phyloP scores from a whole-genome alignment of 495 filamentous ascomycete species.

The Polyplosphaeria fusca region DNA sequence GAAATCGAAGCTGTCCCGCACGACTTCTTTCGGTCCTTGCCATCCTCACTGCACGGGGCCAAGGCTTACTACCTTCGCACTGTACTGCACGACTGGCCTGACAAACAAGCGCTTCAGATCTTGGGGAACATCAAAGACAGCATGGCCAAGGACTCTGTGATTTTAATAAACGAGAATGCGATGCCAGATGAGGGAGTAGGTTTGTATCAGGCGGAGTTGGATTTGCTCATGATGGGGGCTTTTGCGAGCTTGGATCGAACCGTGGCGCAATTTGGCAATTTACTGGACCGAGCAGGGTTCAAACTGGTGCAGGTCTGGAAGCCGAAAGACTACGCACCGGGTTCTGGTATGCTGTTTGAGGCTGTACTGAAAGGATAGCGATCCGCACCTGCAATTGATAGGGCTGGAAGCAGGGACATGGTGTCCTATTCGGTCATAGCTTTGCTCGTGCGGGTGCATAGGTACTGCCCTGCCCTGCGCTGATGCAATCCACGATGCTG shows the following conservation, averaged over 20 bases:
- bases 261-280: not conserved
- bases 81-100: conserved; percentile 17
- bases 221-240: conserved; percentile 5
- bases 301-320: not conserved
- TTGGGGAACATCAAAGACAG: not conserved
- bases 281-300: not conserved
- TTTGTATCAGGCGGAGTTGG: not conserved
- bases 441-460: conserved; percentile 27
- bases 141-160: conserved; percentile 4
- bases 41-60: not conserved
- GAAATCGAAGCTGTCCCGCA: conserved; percentile 1
- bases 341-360: not conserved
- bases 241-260: conserved; percentile 3
- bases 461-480: conserved; percentile 50
- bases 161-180: conserved; percentile 7
- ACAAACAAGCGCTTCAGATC: conserved; percentile 5
- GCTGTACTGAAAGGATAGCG: not conserved
- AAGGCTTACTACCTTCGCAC: conserved; percentile 7
- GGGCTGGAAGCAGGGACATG: not conserved
- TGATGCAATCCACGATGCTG: conserved; percentile 61
- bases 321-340: not conserved
- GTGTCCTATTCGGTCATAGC: too few relatives aligned
- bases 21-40: conserved; percentile 5
- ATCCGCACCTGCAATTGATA: not conserved
- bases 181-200: not conserved